Evolutionary conservation across 2,329 filamentous ascomycete genomes (phyloP), one percentile per base, ranked within the genome.

Genomic region (Penicillium sp.): DNA sequence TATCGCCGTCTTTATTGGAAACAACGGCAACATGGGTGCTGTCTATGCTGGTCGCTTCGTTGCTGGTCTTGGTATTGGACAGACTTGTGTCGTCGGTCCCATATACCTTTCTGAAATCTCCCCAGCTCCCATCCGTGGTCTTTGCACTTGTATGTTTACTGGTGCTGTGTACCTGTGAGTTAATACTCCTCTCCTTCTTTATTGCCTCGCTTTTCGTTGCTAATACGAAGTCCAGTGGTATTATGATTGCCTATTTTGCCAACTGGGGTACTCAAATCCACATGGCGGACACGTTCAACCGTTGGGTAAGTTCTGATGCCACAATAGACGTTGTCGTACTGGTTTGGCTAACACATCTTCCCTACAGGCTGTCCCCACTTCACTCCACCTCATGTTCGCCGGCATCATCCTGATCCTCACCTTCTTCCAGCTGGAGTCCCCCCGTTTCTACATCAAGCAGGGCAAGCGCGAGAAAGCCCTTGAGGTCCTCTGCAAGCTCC

Each of bases 171-270:
- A 91, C 66, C 73, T 89, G 51, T 57, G 10, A 57, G 55, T 57
- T 38, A 8, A 34, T 50, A 9, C 11, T 33, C n/a, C 9, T 19
- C 13, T n/a, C 21, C 29, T 40, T 23, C 2, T 5, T 21, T 23
- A 2, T 38, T 45, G n/a, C 1, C 19, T 45, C 10, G 4, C 15
- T 23, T 19, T 46, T 5, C 4, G 8, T 25, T 39, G 21, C 49
- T 57, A 48, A 57, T 23, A 2, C 19, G 1, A 29, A 46, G 7
- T 33, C 13, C 10, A 57, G 54, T 27, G 89, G 88, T 45, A 89
- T 90, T 60, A 87, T 91, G 72, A 78, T 91, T 39, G 87, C 86
- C 10, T 91, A 90, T 75, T 91, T 90, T 67, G 84, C 86, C 53
- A 87, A 84, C 69, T 87, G 84, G 70, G 84, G 84, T 4, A 75